Conservation (phyloP, 139 green algal species). For the Eudorina sp. region DNA sequence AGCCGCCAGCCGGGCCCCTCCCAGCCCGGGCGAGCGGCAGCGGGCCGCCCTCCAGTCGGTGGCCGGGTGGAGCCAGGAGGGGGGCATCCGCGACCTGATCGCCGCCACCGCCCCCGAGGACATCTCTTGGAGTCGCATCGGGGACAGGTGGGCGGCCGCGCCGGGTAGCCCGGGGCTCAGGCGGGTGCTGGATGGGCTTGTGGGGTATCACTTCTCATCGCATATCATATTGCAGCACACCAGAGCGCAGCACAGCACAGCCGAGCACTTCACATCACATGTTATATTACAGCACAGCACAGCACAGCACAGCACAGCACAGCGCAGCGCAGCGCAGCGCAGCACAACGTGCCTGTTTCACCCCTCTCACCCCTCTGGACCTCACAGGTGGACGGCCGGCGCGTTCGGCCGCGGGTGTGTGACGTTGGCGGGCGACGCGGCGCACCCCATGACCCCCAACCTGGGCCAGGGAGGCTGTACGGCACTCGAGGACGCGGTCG, state of each 20-base stretch:
- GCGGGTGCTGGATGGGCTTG: too few relatives aligned
- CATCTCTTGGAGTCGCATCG: conserved; percentile 31
- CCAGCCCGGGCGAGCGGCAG: conserved; percentile 30
- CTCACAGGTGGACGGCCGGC: conserved; percentile 40
- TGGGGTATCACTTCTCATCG: too few relatives aligned
- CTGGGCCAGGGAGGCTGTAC: conserved; percentile 69
- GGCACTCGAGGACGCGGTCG: conserved; percentile 75
- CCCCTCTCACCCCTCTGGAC: too few relatives aligned
- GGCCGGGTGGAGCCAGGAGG: conserved; percentile 65
- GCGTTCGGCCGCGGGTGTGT: conserved; percentile 55
- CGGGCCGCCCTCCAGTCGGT: conserved; percentile 63
- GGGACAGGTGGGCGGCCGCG: conserved; percentile 16
- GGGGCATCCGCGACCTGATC: conserved; percentile 2
- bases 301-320: too few relatives aligned
- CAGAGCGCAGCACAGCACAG: too few relatives aligned
- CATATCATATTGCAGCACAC: too few relatives aligned
- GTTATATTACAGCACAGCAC: too few relatives aligned
- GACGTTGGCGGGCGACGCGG: conserved; percentile 83
- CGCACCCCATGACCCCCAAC: conserved; percentile 89
- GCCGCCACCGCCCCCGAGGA: conserved; percentile 8
- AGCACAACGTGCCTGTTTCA: too few relatives aligned
- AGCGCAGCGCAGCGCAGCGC: too few relatives aligned
- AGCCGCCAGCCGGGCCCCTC: background rate
- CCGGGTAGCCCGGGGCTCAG: too few relatives aligned
- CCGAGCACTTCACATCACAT: too few relatives aligned